Evolutionary conservation across 192 early-diverging fungal species (phyloP).

Genomic region (Backusella circina): DNA sequence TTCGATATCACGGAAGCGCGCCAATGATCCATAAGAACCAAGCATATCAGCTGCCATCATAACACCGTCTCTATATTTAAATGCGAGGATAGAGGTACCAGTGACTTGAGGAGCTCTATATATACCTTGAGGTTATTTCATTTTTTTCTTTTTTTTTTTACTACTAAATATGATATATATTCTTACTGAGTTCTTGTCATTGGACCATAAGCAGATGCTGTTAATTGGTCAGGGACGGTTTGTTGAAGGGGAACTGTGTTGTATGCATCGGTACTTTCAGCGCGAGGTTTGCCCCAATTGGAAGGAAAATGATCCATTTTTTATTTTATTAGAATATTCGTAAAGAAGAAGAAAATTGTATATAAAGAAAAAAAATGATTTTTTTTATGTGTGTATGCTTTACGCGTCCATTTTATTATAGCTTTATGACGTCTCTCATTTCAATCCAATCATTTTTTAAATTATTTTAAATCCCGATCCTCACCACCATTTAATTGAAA

Average conservation of each 20-base stretch:
- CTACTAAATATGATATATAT: neutral
- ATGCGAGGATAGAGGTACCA: slow-evolving; percentile 88
- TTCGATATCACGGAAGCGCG: slow-evolving; percentile 88
- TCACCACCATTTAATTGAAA: neutral
- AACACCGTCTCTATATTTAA: slow-evolving; percentile 96
- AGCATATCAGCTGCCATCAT: slow-evolving; percentile 96
- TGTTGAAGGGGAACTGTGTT: slow-evolving; percentile 51
- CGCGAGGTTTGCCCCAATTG: slow-evolving; percentile 74
- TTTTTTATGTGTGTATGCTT: neutral
- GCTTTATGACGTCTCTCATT: slow-evolving; percentile 2
- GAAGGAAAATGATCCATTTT: slow-evolving; percentile 77
- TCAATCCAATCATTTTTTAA: neutral
- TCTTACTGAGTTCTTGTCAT: slow-evolving; percentile 58
- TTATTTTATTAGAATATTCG: neutral
- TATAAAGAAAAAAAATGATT: neutral
- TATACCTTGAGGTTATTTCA: neutral
- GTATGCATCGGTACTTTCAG: slow-evolving; percentile 50
- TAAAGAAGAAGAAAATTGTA: neutral
- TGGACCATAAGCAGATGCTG: slow-evolving; percentile 43
- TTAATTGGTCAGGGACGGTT: slow-evolving; percentile 46
- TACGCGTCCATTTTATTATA: slow-evolving; percentile 3
- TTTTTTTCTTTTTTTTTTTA: no score
- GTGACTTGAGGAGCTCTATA: slow-evolving; percentile 80
- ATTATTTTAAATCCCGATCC: neutral
- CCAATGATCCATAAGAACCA: slow-evolving; percentile 90